Evolutionary conservation across 148 eudicot genomes (phyloP).

Genomic region (Beta vulgaris): DNA sequence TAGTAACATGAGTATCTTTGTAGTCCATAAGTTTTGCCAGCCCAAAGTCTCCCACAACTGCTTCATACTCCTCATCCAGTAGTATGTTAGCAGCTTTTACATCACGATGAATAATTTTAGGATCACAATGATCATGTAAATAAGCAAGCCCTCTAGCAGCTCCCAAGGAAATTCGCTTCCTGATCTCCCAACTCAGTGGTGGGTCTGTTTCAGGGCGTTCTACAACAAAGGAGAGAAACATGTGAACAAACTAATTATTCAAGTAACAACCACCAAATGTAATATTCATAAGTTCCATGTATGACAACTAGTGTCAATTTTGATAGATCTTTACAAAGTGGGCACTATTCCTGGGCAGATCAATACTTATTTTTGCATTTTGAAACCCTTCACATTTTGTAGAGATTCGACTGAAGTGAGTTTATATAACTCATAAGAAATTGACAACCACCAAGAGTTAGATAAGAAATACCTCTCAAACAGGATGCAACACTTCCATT

Average conservation of each 20-base stretch:
- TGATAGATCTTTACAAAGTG: not conserved
- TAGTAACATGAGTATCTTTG: conserved; percentile 51
- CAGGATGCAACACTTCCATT: conserved; percentile 89
- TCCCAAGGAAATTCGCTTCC: conserved; percentile 44
- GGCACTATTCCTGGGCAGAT: not conserved
- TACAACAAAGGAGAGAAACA: conserved; percentile 19
- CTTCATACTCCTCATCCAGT: conserved; percentile 48
- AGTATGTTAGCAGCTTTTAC: conserved; percentile 51
- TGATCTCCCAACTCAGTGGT: conserved; percentile 40
- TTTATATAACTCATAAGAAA: not conserved
- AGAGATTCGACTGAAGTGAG: not conserved
- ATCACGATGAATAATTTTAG: conserved; percentile 52
- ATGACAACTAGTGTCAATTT: not conserved
- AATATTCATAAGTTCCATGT: not conserved
- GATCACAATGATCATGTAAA: conserved; percentile 50
- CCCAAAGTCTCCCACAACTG: conserved; percentile 50
- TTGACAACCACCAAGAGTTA: not conserved
- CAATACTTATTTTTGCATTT: not conserved
- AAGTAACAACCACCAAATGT: not conserved
- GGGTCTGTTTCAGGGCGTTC: conserved; percentile 37
- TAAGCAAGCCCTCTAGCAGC: conserved; percentile 49
- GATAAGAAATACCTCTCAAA: conserved; percentile 58
- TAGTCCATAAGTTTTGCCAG: conserved; percentile 52
- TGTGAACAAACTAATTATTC: not conserved
- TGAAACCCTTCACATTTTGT: not conserved